These are phyloP conservation scores for Licmophora abbreviata DNA, from an alignment of 108 stramenopile genomes.

Conservation along the genomic window DNA sequence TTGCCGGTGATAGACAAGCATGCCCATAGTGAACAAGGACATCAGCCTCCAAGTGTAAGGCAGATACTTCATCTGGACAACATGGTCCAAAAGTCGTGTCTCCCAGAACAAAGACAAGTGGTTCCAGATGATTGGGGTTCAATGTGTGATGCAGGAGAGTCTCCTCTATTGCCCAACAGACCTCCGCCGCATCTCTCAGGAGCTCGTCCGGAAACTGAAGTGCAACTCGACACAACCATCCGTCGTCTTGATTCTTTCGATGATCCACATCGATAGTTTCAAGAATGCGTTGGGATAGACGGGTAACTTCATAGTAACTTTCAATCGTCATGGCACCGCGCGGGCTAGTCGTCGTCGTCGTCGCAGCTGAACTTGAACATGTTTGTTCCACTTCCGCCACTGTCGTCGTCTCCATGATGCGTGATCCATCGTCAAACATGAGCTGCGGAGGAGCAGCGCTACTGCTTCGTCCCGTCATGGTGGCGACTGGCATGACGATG, in stretches of 20 bases:
- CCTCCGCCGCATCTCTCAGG: constrained; percentile 61
- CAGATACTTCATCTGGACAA: constrained; percentile 93
- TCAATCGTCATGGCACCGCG: constrained; percentile 38
- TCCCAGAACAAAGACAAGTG: constrained; percentile 86
- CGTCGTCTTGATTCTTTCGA: constrained; percentile 16
- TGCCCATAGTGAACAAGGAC: constrained; percentile 90
- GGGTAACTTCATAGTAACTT: constrained; percentile 65
- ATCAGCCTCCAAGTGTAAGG: constrained; percentile 87
- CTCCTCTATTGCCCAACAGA: constrained; percentile 63
- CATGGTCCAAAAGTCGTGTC: constrained; percentile 92
- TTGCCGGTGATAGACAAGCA: constrained; percentile 62
- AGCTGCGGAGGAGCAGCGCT: constrained; percentile 56
- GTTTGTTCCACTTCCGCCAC: constrained; percentile 2
- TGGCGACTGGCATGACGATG: too few species aligned
- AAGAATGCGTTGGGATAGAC: constrained; percentile 35
- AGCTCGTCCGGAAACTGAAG: constrained; percentile 88
- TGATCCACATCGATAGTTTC: constrained; percentile 4
- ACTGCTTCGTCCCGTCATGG: too few species aligned
- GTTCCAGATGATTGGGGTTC: constrained; percentile 3
- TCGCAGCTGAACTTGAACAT: constrained; percentile 1
- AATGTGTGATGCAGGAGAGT: constrained; percentile 16
- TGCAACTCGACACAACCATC: constrained; percentile 54
- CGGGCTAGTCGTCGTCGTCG: constrained; percentile 1
- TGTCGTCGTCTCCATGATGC: constrained; percentile 38
- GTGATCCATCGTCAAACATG: constrained; percentile 79